Conservation (phyloP, 371 early-diverging fungal species). For the Haplosporangium sp. region DNA sequence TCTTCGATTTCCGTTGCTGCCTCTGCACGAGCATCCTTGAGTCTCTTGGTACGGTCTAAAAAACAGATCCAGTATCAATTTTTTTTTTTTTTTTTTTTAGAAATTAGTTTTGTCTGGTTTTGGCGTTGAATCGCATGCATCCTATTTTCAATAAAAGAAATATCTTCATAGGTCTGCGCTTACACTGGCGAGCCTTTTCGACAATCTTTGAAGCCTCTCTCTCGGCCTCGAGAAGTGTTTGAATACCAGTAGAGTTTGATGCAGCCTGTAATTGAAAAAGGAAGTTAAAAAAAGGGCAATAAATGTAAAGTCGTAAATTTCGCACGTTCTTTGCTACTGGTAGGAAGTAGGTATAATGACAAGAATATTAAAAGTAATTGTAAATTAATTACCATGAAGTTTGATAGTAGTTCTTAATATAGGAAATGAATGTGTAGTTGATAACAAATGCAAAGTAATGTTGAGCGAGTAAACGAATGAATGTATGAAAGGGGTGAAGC, state of each 20-base stretch:
- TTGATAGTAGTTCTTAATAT: too few relatives aligned
- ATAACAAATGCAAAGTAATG: background rate
- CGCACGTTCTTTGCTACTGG: background rate
- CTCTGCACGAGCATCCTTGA: slow-evolving; percentile 95
- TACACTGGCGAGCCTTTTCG: slow-evolving; percentile 93
- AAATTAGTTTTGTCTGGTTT: too few relatives aligned
- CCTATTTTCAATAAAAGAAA: too few relatives aligned
- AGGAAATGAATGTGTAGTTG: background rate
- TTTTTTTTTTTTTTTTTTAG: background rate
- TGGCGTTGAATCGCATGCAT: too few relatives aligned
- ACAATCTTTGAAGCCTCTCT: slow-evolving; percentile 93
- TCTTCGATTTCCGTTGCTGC: slow-evolving; percentile 93
- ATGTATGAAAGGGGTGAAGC: background rate
- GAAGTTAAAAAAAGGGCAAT: background rate
- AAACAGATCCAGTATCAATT: background rate
- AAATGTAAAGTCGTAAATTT: background rate
- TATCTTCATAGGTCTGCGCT: slow-evolving; percentile 5
- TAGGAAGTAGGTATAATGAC: too few relatives aligned
- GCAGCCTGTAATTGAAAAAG: slow-evolving; percentile 60
- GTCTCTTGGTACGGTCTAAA: slow-evolving; percentile 90
- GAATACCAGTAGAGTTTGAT: slow-evolving; percentile 85
- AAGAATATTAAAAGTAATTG: too few relatives aligned
- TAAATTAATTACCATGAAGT: too few relatives aligned
- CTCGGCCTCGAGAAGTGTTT: slow-evolving; percentile 88
- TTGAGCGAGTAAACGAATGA: background rate